Percentiles rank a stretch among this genome's conserved stretches.
phyloP scores from a whole-genome alignment of 352 stramenopile species.

The Phytophthora kernoviae region DNA sequence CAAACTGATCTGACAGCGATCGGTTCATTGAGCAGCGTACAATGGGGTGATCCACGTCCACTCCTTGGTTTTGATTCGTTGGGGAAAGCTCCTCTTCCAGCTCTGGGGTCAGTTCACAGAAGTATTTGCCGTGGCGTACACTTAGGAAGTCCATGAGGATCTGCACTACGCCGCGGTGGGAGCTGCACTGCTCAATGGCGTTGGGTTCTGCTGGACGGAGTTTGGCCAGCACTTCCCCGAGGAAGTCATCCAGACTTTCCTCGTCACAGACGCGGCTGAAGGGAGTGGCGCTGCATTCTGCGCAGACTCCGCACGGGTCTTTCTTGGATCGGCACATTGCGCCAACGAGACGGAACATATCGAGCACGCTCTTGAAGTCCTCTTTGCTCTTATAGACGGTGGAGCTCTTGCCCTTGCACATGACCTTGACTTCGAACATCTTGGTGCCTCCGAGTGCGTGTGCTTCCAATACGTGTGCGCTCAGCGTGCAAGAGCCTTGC shows the following conservation, averaged over 20 bases:
- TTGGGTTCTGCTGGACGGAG: slow-evolving; percentile 50
- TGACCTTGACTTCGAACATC: slow-evolving; percentile 86
- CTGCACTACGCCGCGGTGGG: slow-evolving; percentile 76
- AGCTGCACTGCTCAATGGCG: slow-evolving; percentile 59
- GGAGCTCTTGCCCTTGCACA: slow-evolving; percentile 76
- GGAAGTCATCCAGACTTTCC: slow-evolving; percentile 61
- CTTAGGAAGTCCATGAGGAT: slow-evolving; percentile 88
- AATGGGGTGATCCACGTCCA: slow-evolving; percentile 69
- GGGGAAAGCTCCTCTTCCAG: slow-evolving; percentile 31
- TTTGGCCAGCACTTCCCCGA: slow-evolving; percentile 55
- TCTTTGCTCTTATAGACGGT: slow-evolving; percentile 86
- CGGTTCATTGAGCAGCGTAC: slow-evolving; percentile 77
- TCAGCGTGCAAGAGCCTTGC: slow-evolving; percentile 57
- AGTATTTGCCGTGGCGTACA: slow-evolving; percentile 77
- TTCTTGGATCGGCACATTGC: slow-evolving; percentile 66
- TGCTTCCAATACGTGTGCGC: slow-evolving; percentile 61
- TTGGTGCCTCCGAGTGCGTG: slow-evolving; percentile 70
- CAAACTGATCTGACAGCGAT: slow-evolving; percentile 78
- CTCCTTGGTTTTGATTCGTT: slow-evolving; percentile 36
- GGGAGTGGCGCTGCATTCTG: slow-evolving; percentile 46
- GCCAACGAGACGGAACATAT: slow-evolving; percentile 82
- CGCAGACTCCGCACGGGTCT: slow-evolving; percentile 59
- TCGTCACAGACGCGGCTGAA: slow-evolving; percentile 55
- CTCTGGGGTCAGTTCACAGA: slow-evolving; percentile 56
- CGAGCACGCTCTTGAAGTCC: slow-evolving; percentile 80